A percentile compares a stretch with the other conserved stretches of the same genome.
phyloP scores from a whole-genome alignment of 176 grass and related monocot species.

The Triticum urartu region DNA sequence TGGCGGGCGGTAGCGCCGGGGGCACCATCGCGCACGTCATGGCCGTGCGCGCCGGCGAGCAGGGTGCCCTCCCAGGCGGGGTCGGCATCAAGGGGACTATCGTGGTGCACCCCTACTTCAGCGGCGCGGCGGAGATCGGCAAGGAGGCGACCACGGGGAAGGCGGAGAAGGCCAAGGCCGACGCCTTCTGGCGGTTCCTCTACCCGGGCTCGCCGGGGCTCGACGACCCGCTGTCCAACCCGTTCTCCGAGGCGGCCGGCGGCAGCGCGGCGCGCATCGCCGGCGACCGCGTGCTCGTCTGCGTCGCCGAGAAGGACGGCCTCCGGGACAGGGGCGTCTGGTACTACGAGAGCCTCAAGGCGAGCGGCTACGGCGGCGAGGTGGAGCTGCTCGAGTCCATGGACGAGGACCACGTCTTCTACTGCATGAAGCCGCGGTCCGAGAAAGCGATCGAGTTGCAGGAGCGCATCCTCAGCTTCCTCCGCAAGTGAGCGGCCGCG shows the following conservation, averaged over 20 bases:
- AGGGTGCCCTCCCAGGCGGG: neutral
- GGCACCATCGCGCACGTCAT: constrained; percentile 71
- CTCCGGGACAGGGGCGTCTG: constrained; percentile 75
- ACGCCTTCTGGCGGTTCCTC: constrained; percentile 57
- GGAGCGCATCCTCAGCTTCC: constrained; percentile 41
- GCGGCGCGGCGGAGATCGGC: constrained; percentile 52
- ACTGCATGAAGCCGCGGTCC: constrained; percentile 33
- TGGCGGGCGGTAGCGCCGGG: constrained; percentile 55
- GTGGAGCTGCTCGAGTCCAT: constrained; percentile 61
- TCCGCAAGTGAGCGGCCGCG: constrained; percentile 29
- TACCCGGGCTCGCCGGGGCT: constrained; percentile 62
- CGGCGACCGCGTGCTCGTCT: constrained; percentile 57
- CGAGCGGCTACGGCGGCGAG: constrained; percentile 50
- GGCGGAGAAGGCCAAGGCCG: constrained; percentile 37
- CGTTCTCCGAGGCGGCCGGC: constrained; percentile 53
- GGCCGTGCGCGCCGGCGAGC: constrained; percentile 47
- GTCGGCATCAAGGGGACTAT: constrained; percentile 40
- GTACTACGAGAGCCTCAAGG: constrained; percentile 73
- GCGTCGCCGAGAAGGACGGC: constrained; percentile 68
- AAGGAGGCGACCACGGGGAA: constrained; percentile 41
- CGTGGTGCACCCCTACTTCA: constrained; percentile 78
- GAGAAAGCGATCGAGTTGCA: constrained; percentile 51
- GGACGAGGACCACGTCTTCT: constrained; percentile 67
- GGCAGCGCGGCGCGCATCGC: constrained; percentile 53
- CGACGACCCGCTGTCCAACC: constrained; percentile 66